Base-by-base conservation (phyloP, 352 stramenopile genomes). In the Phytophthora podocarpi region DNA sequence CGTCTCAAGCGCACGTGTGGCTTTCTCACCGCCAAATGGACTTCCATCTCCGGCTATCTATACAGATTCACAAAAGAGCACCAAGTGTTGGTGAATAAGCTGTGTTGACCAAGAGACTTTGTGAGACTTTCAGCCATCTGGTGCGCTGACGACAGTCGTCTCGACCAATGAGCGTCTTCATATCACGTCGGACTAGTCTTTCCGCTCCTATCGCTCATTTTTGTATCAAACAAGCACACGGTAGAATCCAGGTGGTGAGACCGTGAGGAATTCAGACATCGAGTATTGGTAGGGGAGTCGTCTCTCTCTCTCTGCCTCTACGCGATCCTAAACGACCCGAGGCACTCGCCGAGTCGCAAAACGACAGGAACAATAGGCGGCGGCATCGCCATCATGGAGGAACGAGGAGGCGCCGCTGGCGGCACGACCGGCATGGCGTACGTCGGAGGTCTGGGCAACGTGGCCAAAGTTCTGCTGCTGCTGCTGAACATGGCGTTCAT, bases 401-500 rank as follows among this genome's bases (percentile, higher is more conserved):
- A 83, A 51, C 73, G 78, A 51, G 68, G 63, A 7, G 67, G 60
- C 24, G 74, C 63, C 9, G 31, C n/a, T n/a, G n/a, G n/a, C 31
- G 10, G 31, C 31, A 6, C 23, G 45, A 67, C 41, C 31, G 72
- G 67, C 39, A 78, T 73, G 61, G 26, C 80, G 41, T 60, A 83
- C 53, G 73, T 90, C 18, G 74, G 63, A 15, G 66, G 83, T 31
- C 54, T 87, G 43, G 76, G 85, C 18, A 91, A 90, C 55, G 51
- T 94, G 20, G 80, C 82, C 50, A 94, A 95, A 60, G 77, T 92
- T 55, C 34, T 90, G 53, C 70, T 95, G 7, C 59, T 95, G 64
- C 73, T 95, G 27, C 67, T 95, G 26, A 95, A 95, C 70, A 90
- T 95, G 80, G 74, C 67, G 41, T 94, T 93, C 67, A 80, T 95